Conservation (phyloP, 2,329 filamentous ascomycete genomes). For the Sporothrix pallida region DNA sequence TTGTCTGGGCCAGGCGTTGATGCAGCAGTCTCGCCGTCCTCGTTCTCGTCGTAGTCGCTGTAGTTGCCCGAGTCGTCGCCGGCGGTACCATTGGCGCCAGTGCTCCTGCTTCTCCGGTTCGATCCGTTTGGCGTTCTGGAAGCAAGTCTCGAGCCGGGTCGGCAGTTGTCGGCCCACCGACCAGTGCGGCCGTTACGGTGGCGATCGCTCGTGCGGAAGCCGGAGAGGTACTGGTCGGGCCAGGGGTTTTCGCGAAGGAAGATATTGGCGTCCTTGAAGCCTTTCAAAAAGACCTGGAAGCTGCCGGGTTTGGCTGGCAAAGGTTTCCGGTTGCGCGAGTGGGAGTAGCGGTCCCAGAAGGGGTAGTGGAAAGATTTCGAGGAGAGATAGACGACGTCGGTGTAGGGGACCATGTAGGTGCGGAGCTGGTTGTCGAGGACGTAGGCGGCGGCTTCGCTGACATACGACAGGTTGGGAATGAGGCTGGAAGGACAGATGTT, state of each 20-base stretch:
- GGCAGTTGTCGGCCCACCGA: slow-evolving; percentile 81
- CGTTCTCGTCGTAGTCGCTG: slow-evolving; percentile 39
- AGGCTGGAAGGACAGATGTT: slow-evolving; percentile 55
- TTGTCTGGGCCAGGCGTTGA: slow-evolving; percentile 53
- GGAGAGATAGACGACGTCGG: slow-evolving; percentile 89
- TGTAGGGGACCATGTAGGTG: slow-evolving; percentile 94
- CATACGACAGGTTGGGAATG: slow-evolving; percentile 96
- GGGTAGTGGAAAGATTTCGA: slow-evolving; percentile 99
- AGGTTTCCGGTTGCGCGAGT: slow-evolving; percentile 83
- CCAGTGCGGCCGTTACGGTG: slow-evolving; percentile 60
- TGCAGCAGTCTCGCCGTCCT: not conserved
- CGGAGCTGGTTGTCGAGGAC: slow-evolving; percentile 88
- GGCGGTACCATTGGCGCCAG: not conserved
- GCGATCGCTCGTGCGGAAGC: slow-evolving; percentile 71
- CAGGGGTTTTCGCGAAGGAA: slow-evolving; percentile 95
- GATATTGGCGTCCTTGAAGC: slow-evolving; percentile 95
- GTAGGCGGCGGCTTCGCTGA: slow-evolving; percentile 96
- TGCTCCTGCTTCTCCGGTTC: not conserved
- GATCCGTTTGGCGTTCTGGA: slow-evolving; percentile 1
- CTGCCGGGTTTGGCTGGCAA: slow-evolving; percentile 91
- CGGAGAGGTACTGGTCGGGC: slow-evolving; percentile 83
- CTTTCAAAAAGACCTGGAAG: slow-evolving; percentile 96
- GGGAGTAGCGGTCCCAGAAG: slow-evolving; percentile 91
- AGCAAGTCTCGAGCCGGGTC: slow-evolving; percentile 61
- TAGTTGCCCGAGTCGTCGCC: slow-evolving; percentile 8